Evolutionary conservation across 2,329 filamentous ascomycete genomes (phyloP).

Genomic region (Pestalotiopsis sp.): DNA sequence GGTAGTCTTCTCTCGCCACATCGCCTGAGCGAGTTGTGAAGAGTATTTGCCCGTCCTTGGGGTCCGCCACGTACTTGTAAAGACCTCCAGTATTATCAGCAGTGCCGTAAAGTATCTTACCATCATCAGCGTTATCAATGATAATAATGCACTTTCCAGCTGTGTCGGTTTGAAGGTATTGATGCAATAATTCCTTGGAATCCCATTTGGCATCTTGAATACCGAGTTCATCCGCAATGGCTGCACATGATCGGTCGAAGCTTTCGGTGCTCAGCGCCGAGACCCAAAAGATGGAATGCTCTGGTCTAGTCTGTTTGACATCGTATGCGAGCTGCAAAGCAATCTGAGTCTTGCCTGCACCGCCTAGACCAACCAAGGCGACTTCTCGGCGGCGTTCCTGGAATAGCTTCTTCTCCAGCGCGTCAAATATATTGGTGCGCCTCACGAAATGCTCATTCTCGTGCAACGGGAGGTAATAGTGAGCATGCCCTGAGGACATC

Average conservation of each 20-base stretch:
- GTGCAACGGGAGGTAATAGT: neutral
- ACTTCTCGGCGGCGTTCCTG: constrained; percentile 13
- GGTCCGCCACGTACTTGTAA: neutral
- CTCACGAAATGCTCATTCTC: neutral
- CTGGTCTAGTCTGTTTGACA: constrained; percentile 30
- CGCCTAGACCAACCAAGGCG: constrained; percentile 37
- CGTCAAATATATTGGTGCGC: neutral
- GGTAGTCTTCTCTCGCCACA: constrained; percentile 27
- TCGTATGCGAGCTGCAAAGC: constrained; percentile 41
- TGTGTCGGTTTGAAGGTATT: constrained; percentile 25
- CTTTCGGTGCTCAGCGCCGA: constrained; percentile 37
- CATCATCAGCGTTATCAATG: constrained; percentile 44
- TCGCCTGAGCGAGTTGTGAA: constrained; percentile 38
- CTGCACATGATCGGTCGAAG: constrained; percentile 39
- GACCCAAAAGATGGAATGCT: constrained; percentile 46
- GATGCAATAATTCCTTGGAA: constrained; percentile 59
- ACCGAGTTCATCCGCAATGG: constrained; percentile 32
- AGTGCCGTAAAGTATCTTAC: constrained; percentile 24
- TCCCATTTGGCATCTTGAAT: constrained; percentile 54
- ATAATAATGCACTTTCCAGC: constrained; percentile 40
- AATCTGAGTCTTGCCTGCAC: constrained; percentile 42
- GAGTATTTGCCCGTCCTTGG: constrained; percentile 29
- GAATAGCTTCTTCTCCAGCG: neutral
- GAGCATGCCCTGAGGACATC: neutral
- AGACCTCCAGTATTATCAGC: neutral